Evolutionary conservation across 352 stramenopile genomes (phyloP).

Genomic region (Pythium aristosporum): DNA sequence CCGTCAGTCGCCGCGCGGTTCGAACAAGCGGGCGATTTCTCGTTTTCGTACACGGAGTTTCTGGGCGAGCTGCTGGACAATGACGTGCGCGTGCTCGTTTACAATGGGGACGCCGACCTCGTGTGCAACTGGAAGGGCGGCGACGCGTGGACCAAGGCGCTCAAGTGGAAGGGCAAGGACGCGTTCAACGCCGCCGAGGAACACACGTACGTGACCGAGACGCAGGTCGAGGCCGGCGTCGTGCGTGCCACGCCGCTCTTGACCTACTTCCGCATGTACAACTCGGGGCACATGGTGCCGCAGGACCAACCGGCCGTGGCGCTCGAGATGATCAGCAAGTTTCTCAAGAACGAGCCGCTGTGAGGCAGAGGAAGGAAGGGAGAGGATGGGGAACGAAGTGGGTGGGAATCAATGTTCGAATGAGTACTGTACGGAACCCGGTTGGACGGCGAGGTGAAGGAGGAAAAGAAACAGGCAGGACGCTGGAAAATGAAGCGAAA

Average conservation of each 20-base stretch:
- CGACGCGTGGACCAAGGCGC: constrained; percentile 80
- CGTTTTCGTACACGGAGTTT: neutral
- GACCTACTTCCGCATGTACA: constrained; percentile 86
- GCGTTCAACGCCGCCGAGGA: constrained; percentile 57
- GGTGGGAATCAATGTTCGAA: too few relatives aligned
- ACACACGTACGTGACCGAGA: constrained; percentile 20
- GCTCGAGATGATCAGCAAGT: constrained; percentile 79
- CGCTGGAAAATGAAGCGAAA: too few relatives aligned
- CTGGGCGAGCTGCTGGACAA: constrained; percentile 48
- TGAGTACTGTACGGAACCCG: too few relatives aligned
- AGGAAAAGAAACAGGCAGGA: too few relatives aligned
- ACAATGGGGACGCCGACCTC: constrained; percentile 86
- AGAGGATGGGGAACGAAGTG: too few relatives aligned
- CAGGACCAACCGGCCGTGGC: constrained; percentile 77
- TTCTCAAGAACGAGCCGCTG: constrained; percentile 40
- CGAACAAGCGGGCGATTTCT: constrained; percentile 6
- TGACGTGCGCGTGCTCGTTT: constrained; percentile 24
- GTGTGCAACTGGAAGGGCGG: constrained; percentile 95
- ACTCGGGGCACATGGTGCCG: constrained; percentile 91
- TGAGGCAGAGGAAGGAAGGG: neutral
- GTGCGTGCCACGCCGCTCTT: constrained; percentile 31
- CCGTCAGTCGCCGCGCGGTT: constrained; percentile 25
- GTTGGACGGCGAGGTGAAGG: too few relatives aligned
- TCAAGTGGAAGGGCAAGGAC: constrained; percentile 85
- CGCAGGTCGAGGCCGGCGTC: constrained; percentile 18